Evolutionary conservation across 2,329 filamentous ascomycete species (phyloP), one percentile per base, ranked within the genome.

Genomic region (Orbilia ellipsospora): DNA sequence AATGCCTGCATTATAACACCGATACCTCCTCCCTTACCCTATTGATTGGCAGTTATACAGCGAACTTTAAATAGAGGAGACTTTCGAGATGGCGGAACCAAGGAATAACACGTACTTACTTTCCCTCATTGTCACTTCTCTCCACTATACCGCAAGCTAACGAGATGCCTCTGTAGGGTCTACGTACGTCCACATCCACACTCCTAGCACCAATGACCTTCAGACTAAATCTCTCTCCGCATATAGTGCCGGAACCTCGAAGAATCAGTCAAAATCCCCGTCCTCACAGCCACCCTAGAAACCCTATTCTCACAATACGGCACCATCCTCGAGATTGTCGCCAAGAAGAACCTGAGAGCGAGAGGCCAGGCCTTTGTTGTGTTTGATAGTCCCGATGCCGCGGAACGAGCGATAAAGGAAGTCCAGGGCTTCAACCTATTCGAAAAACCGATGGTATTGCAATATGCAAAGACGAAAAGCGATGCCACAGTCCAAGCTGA

Each of bases 291-390:
- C 78, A 88, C 92, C 0, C 86, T 99, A 15, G 84, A 84, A 20
- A 89, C 90, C 77, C 87, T 98, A 80, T 98, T 98, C 84, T 89
- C 89, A 77, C 92, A 96, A 82, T 97, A 95, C 83, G 95, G 95
- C 77, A 90, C 86, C 69, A 88, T 97, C 76, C 84, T 96, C 79
- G 93, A 97, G 77, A 88, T 97, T 61, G 88, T 96, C 73, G 92
- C 92, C 52, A 96, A 96, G 85, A 92, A 88, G 78, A 97, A 96
- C 82, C 83, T 98, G 31, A 94, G 92, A 82, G 92, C 93, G 51
- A 97, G 96, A 82, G 95, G 95, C 12, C 95, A 99, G 83, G 95
- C 95, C 0, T 99, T 99, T 81, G 84, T 99, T 59, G 93, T 98
- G 54, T 98, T 93, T 82, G 93, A 96, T 79, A 87, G 86, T 76